phyloP scores from a whole-genome alignment of 371 early-diverging fungal species.

The Dipsacomyces acuminosporus region DNA sequence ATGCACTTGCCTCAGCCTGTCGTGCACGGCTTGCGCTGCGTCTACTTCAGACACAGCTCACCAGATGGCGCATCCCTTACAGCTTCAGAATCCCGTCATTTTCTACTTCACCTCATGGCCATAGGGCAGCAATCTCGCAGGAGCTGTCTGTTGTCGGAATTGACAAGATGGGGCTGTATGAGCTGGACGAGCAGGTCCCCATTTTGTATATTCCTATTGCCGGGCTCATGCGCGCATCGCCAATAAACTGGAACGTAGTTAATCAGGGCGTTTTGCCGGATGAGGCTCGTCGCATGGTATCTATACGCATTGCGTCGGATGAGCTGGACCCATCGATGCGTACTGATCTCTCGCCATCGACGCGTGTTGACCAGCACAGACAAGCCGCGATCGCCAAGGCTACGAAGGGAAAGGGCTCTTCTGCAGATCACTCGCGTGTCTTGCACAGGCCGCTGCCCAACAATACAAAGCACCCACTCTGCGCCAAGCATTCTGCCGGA shows the following conservation, averaged over 20 bases:
- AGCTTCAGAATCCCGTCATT: slow-evolving; percentile 43
- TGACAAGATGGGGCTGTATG: slow-evolving; percentile 42
- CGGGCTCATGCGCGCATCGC: slow-evolving; percentile 43
- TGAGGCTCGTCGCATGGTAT: slow-evolving; percentile 41
- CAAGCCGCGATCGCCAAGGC: slow-evolving; percentile 29
- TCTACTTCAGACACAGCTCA: slow-evolving; percentile 41
- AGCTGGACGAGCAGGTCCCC: slow-evolving; percentile 45
- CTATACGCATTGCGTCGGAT: slow-evolving; percentile 36
- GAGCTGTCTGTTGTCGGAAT: slow-evolving; percentile 42
- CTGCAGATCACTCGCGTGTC: slow-evolving; percentile 7
- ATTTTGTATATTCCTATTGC: slow-evolving; percentile 33
- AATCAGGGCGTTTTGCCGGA: slow-evolving; percentile 32
- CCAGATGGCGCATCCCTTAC: slow-evolving; percentile 35
- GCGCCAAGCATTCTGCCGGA: no score
- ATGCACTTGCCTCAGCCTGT: slow-evolving; percentile 37
- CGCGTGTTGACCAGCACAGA: slow-evolving; percentile 30
- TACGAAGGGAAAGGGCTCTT: slow-evolving; percentile 5
- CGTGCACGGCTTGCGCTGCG: slow-evolving; percentile 43
- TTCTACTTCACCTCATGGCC: slow-evolving; percentile 43
- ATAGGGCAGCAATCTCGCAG: slow-evolving; percentile 38
- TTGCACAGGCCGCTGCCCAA: slow-evolving; percentile 12
- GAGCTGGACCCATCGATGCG: slow-evolving; percentile 38
- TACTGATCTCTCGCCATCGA: slow-evolving; percentile 26
- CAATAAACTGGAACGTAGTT: slow-evolving; percentile 41
- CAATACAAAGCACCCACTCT: no score